These are phyloP conservation scores for Boletellus ananas DNA, from an alignment of 768 basidiomycete species.

Conservation along the genomic window DNA sequence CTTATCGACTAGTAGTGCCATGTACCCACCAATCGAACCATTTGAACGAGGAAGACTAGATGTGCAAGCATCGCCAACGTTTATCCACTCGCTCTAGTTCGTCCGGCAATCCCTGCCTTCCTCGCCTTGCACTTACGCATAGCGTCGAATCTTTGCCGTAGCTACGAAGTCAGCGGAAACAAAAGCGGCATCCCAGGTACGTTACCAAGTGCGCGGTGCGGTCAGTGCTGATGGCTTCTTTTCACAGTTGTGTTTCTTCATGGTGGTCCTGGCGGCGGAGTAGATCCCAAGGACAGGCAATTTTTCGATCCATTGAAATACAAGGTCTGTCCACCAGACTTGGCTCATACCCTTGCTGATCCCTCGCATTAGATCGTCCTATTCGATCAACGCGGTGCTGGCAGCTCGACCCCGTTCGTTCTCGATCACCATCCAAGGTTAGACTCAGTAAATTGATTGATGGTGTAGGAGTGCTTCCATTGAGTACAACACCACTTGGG, in stretches of 20 bases:
- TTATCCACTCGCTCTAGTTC: slow-evolving; percentile 71
- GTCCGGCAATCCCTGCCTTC: slow-evolving; percentile 23
- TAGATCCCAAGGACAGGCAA: slow-evolving; percentile 58
- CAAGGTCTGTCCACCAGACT: slow-evolving; percentile 45
- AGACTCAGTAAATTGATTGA: slow-evolving; percentile 2
- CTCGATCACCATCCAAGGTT: neutral
- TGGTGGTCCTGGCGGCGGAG: slow-evolving; percentile 82
- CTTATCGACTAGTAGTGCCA: slow-evolving; percentile 19
- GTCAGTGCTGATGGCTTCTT: slow-evolving; percentile 1
- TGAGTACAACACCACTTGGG: slow-evolving; percentile 92
- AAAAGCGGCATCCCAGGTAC: slow-evolving; percentile 70
- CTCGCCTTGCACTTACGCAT: neutral
- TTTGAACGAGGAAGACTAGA: slow-evolving; percentile 63
- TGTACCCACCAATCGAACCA: slow-evolving; percentile 70
- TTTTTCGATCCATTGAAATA: slow-evolving; percentile 88
- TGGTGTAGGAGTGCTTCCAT: slow-evolving; percentile 60
- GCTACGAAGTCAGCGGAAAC: slow-evolving; percentile 82
- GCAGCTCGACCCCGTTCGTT: slow-evolving; percentile 79
- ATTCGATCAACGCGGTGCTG: slow-evolving; percentile 87
- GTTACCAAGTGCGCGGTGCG: slow-evolving; percentile 4
- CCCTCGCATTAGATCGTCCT: slow-evolving; percentile 60
- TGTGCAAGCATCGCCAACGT: slow-evolving; percentile 48
- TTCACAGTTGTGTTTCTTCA: slow-evolving; percentile 72
- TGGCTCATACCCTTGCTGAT: neutral
- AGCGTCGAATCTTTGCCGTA: slow-evolving; percentile 24